These are phyloP conservation scores for Calendula officinalis DNA, from an alignment of 129 eudicot species.

Conservation along the genomic window DNA sequence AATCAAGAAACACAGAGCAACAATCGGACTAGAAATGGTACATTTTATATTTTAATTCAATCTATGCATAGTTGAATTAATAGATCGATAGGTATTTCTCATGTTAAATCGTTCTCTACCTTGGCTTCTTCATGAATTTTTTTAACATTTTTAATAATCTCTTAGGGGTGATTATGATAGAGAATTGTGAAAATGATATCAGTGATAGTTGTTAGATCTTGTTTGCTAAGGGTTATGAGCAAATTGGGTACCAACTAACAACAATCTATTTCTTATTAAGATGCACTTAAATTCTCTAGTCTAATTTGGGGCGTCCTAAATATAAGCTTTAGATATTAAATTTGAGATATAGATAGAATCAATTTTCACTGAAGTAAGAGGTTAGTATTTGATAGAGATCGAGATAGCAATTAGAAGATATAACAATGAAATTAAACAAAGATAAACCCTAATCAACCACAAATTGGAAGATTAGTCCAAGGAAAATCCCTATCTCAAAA, in stretches of 20 bases:
- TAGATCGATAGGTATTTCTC: background rate
- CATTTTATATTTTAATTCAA: background rate
- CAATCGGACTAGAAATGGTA: conserved; percentile 11
- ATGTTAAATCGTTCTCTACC: background rate
- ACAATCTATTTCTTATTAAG: too few species aligned
- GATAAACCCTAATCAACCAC: too few species aligned
- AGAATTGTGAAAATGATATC: background rate
- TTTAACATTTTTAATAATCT: background rate
- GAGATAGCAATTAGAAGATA: too few species aligned
- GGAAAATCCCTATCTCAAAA: too few species aligned
- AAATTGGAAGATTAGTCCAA: too few species aligned
- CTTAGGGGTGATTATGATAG: background rate
- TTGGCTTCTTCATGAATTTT: background rate
- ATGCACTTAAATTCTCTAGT: too few species aligned
- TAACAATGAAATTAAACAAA: too few species aligned
- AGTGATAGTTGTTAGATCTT: background rate
- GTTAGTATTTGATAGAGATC: too few species aligned
- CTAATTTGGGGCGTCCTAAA: too few species aligned
- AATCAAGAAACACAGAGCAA: background rate
- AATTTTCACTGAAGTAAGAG: too few species aligned
- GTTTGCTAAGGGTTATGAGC: background rate
- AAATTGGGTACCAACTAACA: background rate
- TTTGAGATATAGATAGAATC: too few species aligned
- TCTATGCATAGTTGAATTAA: background rate
- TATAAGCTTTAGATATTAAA: too few species aligned